Base-by-base conservation (phyloP, 139 green algal species). In the Penium margaritaceum region DNA sequence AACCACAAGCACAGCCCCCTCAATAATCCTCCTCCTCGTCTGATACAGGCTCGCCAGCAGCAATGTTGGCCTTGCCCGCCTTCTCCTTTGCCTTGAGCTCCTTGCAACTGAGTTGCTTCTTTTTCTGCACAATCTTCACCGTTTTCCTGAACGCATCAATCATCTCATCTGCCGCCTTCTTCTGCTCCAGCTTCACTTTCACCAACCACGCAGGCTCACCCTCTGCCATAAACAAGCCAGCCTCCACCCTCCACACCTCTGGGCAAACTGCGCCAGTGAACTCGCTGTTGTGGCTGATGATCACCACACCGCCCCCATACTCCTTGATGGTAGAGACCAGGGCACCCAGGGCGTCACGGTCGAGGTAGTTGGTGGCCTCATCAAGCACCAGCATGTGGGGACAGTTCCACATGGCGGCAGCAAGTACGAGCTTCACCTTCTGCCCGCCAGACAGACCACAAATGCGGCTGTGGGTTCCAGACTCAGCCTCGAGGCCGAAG, bases 291-390 rank as follows among this genome's bases (percentile, higher is more conserved):
- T 93, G 89, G 6, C 63, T 84, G 63, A 91, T 90, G 72, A 92
- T 85, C 6, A 93, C 74, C 5, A 87, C 84, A 12, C 84, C 85
- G 61, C 89, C 89, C 27, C 86, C 76, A 62, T 84, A 93, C 2
- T 81, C 79, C 21, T 81, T 66, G 35, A 93, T 86, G 3, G 82
- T 63, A 39, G 27, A 35, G 14, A 63, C 72, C 9, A 78, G 57
- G 6, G 70, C 60, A 19, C 62, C 70, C 15, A 78, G 38, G 1
- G 70, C 65, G 35, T 89, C 80, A 27, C 87, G 73, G 63, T 93
- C 89, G 36, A 93, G 69, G 78, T 91, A 90, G 83, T 93, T 93
- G 60, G 89, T 93, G 46, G 89, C 88, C 84, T 94, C 89, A 53
- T 94, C 81, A 1, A 86, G 62, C 27, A 86, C 78, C 37, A 86